Percentiles rank a stretch among this genome's conserved stretches.
These are phyloP conservation scores for Bullera alba DNA, from an alignment of 768 basidiomycete species.

Conservation along the genomic window DNA sequence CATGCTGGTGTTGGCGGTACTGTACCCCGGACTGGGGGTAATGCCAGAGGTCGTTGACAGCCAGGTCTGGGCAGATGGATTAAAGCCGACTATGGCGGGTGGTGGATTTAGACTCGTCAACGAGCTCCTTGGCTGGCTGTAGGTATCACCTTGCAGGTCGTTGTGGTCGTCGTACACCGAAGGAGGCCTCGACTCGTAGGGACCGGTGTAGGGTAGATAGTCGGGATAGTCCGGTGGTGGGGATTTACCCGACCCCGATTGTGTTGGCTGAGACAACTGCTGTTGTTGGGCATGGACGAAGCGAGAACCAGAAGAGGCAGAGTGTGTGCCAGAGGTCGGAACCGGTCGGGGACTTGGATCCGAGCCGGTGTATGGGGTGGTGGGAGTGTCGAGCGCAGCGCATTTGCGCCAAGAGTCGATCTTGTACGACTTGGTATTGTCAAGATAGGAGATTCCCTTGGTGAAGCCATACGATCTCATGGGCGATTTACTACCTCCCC, in stretches of 20 bases:
- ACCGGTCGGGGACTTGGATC: too few species aligned
- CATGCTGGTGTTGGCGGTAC: too few species aligned
- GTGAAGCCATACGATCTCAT: background rate
- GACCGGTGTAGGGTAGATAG: slow-evolving; percentile 22
- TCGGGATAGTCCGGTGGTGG: slow-evolving; percentile 11
- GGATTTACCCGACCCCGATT: too few species aligned
- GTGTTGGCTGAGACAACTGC: too few species aligned
- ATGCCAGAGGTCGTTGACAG: background rate
- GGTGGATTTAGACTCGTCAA: background rate
- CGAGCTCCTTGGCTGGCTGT: background rate
- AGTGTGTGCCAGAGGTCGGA: too few species aligned
- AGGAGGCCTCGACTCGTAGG: slow-evolving; percentile 3
- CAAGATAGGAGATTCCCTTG: background rate
- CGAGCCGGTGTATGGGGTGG: too few species aligned
- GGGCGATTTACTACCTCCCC: too few species aligned
- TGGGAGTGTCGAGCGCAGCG: background rate
- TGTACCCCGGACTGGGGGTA: too few species aligned
- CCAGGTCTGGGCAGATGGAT: slow-evolving; percentile 8
- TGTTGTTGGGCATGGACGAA: slow-evolving; percentile 7
- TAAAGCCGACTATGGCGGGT: slow-evolving; percentile 8
- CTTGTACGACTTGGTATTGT: too few species aligned
- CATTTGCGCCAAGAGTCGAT: background rate
- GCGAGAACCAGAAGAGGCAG: too few species aligned
- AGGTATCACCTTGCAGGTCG: background rate
- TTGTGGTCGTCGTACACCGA: background rate